A percentile compares a stretch with the other conserved stretches of the same genome.
phyloP scores from a whole-genome alignment of 1,284 basidiomycete species.

The Tremellales sp. region DNA sequence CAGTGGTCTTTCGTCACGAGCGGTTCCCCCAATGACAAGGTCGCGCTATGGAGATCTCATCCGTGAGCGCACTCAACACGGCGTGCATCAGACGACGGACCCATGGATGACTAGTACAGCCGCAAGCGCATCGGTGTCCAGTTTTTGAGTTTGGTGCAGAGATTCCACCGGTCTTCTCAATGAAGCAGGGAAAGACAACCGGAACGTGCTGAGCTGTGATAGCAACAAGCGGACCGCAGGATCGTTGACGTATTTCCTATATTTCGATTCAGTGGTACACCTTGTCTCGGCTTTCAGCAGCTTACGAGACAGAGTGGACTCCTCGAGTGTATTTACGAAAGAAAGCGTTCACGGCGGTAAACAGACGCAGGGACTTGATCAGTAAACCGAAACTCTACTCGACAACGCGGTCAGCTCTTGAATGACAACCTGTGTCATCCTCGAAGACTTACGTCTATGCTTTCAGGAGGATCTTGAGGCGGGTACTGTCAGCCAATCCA shows the following conservation, averaged over 20 bases:
- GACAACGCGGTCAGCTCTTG: too few relatives aligned
- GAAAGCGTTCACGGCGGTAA: constrained; percentile 49
- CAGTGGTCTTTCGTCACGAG: constrained; percentile 37
- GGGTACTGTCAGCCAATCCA: constrained; percentile 1
- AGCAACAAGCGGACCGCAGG: constrained; percentile 28
- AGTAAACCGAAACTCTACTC: constrained; percentile 61
- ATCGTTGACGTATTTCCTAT: constrained; percentile 28
- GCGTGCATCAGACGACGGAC: too few relatives aligned
- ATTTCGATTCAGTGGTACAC: not conserved
- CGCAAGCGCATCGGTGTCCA: constrained; percentile 34
- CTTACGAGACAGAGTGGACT: constrained; percentile 23
- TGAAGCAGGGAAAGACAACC: constrained; percentile 31
- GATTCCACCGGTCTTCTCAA: constrained; percentile 28
- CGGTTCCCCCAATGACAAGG: constrained; percentile 33
- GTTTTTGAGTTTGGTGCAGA: constrained; percentile 4
- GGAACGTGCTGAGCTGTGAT: constrained; percentile 36
- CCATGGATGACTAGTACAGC: constrained; percentile 32
- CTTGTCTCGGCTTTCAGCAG: not conserved
- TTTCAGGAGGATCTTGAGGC: constrained; percentile 29
- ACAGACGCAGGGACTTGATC: constrained; percentile 57
- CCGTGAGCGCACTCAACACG: not conserved
- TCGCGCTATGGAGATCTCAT: constrained; percentile 15
- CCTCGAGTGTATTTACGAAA: constrained; percentile 35
- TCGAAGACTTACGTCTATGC: constrained; percentile 24
- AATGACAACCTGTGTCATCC: constrained; percentile 4